These are phyloP conservation scores for Bipolaris sorokiniana DNA, from an alignment of 2,329 filamentous ascomycete species.

Conservation along the genomic window DNA sequence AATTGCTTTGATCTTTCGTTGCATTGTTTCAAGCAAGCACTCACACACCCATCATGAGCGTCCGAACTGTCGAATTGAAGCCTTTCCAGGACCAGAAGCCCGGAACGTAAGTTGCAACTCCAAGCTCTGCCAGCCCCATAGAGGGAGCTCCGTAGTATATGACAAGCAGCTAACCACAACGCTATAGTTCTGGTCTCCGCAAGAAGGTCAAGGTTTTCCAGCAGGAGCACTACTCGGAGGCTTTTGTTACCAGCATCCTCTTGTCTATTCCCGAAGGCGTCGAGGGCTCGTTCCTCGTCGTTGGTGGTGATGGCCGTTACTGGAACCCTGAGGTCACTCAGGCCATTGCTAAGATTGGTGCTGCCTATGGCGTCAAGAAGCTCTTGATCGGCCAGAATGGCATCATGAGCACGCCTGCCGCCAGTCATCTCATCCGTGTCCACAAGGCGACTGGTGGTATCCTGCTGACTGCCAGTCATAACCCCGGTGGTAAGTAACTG, in stretches of 20 bases:
- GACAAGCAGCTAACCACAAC: constrained; percentile 36
- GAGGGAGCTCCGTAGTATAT: constrained; percentile 8
- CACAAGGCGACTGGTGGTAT: constrained; percentile 96
- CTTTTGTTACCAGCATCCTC: constrained; percentile 92
- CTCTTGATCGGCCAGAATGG: constrained; percentile 94
- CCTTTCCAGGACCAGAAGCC: constrained; percentile 97
- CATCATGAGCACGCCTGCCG: constrained; percentile 94
- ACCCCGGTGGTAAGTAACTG: constrained; percentile 80
- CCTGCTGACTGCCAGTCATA: constrained; percentile 95
- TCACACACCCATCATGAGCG: constrained; percentile 60
- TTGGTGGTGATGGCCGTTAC: constrained; percentile 95
- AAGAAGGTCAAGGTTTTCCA: constrained; percentile 99
- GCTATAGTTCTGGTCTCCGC: constrained; percentile 84
- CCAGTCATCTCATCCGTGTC: constrained; percentile 94
- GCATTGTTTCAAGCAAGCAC: constrained; percentile 29
- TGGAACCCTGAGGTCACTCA: constrained; percentile 98
- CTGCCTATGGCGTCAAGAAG: constrained; percentile 98
- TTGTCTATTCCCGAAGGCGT: constrained; percentile 95
- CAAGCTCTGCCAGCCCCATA: constrained; percentile 2
- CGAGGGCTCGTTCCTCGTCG: constrained; percentile 87
- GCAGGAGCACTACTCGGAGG: constrained; percentile 91
- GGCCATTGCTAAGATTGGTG: constrained; percentile 95
- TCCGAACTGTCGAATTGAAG: constrained; percentile 80
- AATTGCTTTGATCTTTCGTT: constrained; percentile 31
- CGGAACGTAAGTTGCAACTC: constrained; percentile 80